Evolutionary conservation across 2,329 filamentous ascomycete genomes (phyloP).

Genomic region (Pseudogymnoascus sp.): DNA sequence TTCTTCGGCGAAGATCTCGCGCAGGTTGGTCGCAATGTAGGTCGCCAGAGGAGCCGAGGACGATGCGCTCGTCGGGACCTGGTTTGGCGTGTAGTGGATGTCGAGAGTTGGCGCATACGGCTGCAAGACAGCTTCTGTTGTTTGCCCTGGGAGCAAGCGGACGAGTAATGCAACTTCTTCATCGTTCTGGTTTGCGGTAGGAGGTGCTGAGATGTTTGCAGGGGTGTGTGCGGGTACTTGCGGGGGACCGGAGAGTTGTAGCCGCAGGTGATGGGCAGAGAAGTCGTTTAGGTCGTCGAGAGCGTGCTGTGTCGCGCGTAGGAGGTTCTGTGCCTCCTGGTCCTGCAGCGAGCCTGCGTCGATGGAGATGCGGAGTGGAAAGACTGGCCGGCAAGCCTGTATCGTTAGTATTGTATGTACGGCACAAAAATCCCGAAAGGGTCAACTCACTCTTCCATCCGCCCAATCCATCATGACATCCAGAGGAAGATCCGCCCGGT

Average conservation of each 20-base stretch:
- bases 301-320: constrained; percentile 75
- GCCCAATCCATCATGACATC: constrained; percentile 87
- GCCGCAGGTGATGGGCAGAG: constrained; percentile 71
- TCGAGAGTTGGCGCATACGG: constrained; percentile 65
- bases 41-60: constrained; percentile 67
- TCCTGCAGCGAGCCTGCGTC: constrained; percentile 59
- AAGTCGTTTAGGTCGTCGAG: constrained; percentile 85
- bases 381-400: constrained; percentile 79
- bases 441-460: constrained; percentile 64
- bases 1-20: constrained; percentile 76
- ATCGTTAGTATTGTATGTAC: constrained; percentile 15
- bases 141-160: constrained; percentile 57
- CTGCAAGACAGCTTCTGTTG: constrained; percentile 55
- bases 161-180: constrained; percentile 60
- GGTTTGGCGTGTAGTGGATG: constrained; percentile 66
- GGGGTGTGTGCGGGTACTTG: constrained; percentile 25
- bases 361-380: constrained; percentile 76
- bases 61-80: constrained; percentile 58
- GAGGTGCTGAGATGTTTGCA: constrained; percentile 17
- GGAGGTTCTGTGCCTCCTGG: constrained; percentile 62
- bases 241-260: constrained; percentile 45
- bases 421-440: not conserved
- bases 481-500: constrained; percentile 75
- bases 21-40: constrained; percentile 71
- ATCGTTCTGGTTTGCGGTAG: constrained; percentile 26